Conservation (phyloP, 2,329 filamentous ascomycete species). For the Macrophomina pseudophaseolina region DNA sequence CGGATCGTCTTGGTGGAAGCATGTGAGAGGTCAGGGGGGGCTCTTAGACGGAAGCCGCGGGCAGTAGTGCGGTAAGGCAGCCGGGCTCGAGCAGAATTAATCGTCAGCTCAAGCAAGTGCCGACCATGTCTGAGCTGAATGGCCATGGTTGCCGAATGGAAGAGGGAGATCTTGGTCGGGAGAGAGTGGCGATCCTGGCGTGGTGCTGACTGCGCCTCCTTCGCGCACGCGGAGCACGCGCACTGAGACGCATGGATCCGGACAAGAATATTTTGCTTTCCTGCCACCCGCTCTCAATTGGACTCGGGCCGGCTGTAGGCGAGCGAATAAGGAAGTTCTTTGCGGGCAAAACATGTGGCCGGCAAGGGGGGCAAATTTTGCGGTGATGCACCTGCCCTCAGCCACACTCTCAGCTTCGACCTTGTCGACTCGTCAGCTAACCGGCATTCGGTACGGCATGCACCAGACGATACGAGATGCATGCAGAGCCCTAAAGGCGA, state of each 20-base stretch:
- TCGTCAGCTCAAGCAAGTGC: slow-evolving; percentile 16
- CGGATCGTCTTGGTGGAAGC: neutral
- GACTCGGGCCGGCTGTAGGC: neutral
- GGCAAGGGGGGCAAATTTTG: slow-evolving; percentile 16
- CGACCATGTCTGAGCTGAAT: slow-evolving; percentile 5
- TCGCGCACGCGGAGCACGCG: neutral
- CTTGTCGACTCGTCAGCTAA: slow-evolving; percentile 11
- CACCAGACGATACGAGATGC: slow-evolving; percentile 12
- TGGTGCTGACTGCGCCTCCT: slow-evolving; percentile 12
- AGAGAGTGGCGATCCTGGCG: slow-evolving; percentile 6
- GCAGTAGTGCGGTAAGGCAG: slow-evolving; percentile 16
- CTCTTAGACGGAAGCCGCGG: neutral
- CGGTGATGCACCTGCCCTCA: slow-evolving; percentile 11
- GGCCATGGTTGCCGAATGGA: neutral
- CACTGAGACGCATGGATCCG: neutral
- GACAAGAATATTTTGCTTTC: neutral
- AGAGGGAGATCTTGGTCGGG: neutral
- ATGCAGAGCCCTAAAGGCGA: slow-evolving; percentile 6
- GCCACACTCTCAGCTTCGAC: slow-evolving; percentile 19
- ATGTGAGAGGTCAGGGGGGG: neutral
- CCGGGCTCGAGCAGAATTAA: neutral
- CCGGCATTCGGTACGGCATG: neutral
- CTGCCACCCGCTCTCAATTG: slow-evolving; percentile 1
- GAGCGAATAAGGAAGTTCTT: neutral
- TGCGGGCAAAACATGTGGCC: slow-evolving; percentile 8